phyloP scores from a whole-genome alignment of 768 basidiomycete genomes.

The Aureoboletus auriporus region DNA sequence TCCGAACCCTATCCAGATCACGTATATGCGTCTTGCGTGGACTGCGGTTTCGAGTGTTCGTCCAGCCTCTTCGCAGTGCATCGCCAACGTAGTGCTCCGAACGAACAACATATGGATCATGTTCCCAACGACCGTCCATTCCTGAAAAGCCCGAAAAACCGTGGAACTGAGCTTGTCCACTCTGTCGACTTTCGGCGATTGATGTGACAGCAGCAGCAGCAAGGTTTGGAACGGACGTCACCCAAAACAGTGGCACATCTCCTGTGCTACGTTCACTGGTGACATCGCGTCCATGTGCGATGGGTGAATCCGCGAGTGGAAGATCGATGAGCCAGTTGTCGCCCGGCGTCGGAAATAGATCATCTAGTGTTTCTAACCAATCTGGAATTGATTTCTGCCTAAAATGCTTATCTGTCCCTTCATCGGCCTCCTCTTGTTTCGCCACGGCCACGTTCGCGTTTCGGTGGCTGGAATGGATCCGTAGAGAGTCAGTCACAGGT shows the following conservation, averaged over 20 bases:
- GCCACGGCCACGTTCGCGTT: conserved; percentile 11
- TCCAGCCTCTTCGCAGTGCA: conserved; percentile 10
- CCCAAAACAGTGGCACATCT: conserved; percentile 12
- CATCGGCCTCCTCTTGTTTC: conserved; percentile 8
- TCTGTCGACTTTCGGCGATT: conserved; percentile 9
- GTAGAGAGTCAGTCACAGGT: conserved; percentile 6
- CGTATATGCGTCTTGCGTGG: conserved; percentile 16
- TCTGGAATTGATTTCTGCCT: conserved; percentile 5
- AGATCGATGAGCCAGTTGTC: conserved; percentile 3
- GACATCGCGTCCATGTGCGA: conserved; percentile 13
- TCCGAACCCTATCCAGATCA: conserved; percentile 22
- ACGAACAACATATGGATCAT: conserved; percentile 2
- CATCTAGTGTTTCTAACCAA: conserved; percentile 21
- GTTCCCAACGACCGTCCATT: conserved; percentile 3
- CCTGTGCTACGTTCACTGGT: conserved; percentile 10
- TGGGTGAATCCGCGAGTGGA: conserved; percentile 24
- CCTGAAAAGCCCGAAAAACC: conserved; percentile 26
- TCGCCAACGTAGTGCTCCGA: not conserved
- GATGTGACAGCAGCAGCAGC: conserved; percentile 5
- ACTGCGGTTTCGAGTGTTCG: conserved; percentile 10
- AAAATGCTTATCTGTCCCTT: conserved; percentile 3
- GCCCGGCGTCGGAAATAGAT: conserved; percentile 20
- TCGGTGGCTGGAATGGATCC: conserved; percentile 8
- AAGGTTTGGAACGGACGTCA: conserved; percentile 4
- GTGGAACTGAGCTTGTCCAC: conserved; percentile 15